These are phyloP conservation scores for Aspergillus aculeatinus DNA, from an alignment of 2,329 filamentous ascomycete species.

Conservation along the genomic window DNA sequence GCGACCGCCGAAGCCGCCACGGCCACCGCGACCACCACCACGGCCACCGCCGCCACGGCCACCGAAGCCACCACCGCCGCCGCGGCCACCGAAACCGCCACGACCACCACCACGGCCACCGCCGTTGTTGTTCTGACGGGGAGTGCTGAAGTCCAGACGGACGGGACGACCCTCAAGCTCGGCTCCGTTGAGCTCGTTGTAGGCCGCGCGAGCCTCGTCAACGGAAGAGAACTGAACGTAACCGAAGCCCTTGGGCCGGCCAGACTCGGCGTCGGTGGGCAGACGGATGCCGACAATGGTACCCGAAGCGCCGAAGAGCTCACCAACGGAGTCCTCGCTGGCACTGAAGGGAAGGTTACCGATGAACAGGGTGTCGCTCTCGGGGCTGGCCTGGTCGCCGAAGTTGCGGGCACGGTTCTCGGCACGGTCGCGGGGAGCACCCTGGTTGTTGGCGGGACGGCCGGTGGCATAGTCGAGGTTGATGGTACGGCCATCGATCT, in stretches of 20 bases:
- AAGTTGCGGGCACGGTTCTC: slow-evolving; percentile 54
- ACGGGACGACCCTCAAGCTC: slow-evolving; percentile 71
- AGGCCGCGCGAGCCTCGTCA: slow-evolving; percentile 77
- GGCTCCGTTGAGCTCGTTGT: slow-evolving; percentile 67
- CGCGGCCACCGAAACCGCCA: slow-evolving; percentile 53
- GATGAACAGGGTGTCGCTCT: slow-evolving; percentile 84
- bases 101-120: slow-evolving; percentile 50
- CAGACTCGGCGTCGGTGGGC: slow-evolving; percentile 81
- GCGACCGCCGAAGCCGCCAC: slow-evolving; percentile 53
- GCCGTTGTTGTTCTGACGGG: slow-evolving; percentile 59
- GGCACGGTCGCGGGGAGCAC: slow-evolving; percentile 64
- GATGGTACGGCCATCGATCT: slow-evolving; percentile 71
- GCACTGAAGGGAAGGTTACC: slow-evolving; percentile 87
- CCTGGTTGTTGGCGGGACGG: slow-evolving; percentile 55
- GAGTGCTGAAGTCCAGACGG: slow-evolving; percentile 77
- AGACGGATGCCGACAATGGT: slow-evolving; percentile 77
- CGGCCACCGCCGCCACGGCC: slow-evolving; percentile 47
- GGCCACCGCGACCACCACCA: slow-evolving; percentile 52
- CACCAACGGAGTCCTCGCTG: slow-evolving; percentile 70
- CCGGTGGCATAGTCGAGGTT: slow-evolving; percentile 77
- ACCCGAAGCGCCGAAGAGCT: slow-evolving; percentile 71
- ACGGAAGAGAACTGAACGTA: slow-evolving; percentile 81
- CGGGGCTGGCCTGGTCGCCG: slow-evolving; percentile 76
- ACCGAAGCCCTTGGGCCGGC: slow-evolving; percentile 85
- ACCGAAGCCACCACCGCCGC: slow-evolving; percentile 54